Conservation (phyloP, 140 eudicot genomes). For the Flaveria floridana region DNA sequence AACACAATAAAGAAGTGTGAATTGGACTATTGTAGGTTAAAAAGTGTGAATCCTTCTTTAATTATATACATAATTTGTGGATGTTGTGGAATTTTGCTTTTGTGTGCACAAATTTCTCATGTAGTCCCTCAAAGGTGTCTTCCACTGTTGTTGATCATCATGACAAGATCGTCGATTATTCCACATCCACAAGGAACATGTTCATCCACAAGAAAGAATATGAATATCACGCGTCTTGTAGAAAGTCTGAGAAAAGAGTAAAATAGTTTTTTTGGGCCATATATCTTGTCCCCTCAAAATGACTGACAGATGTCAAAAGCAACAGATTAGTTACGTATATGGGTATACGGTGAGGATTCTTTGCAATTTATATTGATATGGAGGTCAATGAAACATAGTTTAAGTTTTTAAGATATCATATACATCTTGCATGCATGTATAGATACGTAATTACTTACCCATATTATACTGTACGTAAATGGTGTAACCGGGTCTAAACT, state of each 20-base stretch:
- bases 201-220: not conserved
- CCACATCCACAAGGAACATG: not conserved
- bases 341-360: not conserved
- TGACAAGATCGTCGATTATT: not conserved
- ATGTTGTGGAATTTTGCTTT: constrained; percentile 13
- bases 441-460: not conserved
- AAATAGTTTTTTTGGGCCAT: not conserved
- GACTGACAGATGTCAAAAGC: not conserved
- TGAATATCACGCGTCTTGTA: not conserved
- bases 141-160: constrained; percentile 26
- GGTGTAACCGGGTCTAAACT: not conserved
- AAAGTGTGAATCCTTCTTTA: constrained; percentile 1
- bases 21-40: not conserved
- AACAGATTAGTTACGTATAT: not conserved
- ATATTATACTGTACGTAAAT: too few species aligned
- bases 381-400: not conserved
- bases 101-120: constrained; percentile 20
- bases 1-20: constrained; percentile 17
- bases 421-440: constrained; percentile 5
- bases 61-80: not conserved
- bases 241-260: not conserved
- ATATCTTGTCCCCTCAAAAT: not conserved
- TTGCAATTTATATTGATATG: not conserved
- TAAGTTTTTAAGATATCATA: not conserved
- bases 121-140: constrained; percentile 16